Evolutionary conservation across 495 filamentous ascomycete species (phyloP).

Genomic region (Hypoxylon cercidicola): DNA sequence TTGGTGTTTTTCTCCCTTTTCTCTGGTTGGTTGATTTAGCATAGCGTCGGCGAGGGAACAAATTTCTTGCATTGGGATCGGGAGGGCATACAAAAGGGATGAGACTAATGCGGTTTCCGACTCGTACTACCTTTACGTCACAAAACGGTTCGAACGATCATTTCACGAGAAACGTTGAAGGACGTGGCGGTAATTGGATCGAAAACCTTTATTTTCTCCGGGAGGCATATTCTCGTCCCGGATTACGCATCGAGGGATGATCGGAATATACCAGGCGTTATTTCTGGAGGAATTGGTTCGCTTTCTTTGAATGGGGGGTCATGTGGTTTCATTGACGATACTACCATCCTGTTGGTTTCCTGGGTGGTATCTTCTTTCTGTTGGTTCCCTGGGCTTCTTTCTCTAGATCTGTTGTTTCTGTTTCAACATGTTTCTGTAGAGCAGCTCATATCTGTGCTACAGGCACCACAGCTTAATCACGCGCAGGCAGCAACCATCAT

Average conservation of each 20-base stretch:
- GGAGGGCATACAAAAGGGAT: constrained; percentile 37
- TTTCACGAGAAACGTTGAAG: constrained; percentile 32
- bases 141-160: constrained; percentile 18
- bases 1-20: constrained; percentile 5
- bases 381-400: constrained; percentile 8
- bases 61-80: constrained; percentile 28
- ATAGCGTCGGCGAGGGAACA: constrained; percentile 39
- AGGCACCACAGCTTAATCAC: constrained; percentile 26
- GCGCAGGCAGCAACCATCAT: constrained; percentile 33
- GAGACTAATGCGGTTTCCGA: constrained; percentile 33
- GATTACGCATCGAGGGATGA: constrained; percentile 25
- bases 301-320: constrained; percentile 20
- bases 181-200: constrained; percentile 15
- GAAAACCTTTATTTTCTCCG: constrained; percentile 8
- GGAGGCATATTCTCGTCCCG: constrained; percentile 6
- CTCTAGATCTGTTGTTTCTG: constrained; percentile 13
- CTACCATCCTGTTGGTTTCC: constrained; percentile 6
- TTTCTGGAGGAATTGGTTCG: constrained; percentile 21
- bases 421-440: constrained; percentile 26
- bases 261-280: constrained; percentile 40
- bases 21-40: constrained; percentile 32
- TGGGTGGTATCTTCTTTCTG: constrained; percentile 11
- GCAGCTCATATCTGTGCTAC: constrained; percentile 21
- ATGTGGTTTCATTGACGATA: constrained; percentile 8
- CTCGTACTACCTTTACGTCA: constrained; percentile 21